These are phyloP conservation scores for Rhodosporidiobolus odoratus DNA, from an alignment of 768 basidiomycete species.

Conservation along the genomic window DNA sequence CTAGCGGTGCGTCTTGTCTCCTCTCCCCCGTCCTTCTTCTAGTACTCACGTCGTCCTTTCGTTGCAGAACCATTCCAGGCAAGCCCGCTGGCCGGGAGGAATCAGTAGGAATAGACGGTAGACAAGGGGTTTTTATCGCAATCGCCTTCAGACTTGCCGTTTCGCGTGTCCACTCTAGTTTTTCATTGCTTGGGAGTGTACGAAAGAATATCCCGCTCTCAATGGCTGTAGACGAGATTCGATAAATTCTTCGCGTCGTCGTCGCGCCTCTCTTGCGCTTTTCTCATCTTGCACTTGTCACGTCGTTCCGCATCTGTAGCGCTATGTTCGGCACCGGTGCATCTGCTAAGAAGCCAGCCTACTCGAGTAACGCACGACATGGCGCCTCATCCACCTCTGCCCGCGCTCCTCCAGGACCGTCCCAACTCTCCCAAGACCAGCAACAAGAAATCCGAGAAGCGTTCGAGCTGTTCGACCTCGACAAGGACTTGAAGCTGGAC, in stretches of 20 bases:
- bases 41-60: neutral
- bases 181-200: neutral
- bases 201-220: neutral
- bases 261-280: neutral
- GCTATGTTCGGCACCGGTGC: neutral
- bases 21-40: neutral
- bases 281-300: neutral
- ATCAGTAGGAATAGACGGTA: neutral
- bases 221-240: too few relatives aligned
- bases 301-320: neutral
- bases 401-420: neutral
- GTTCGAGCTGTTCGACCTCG: constrained; percentile 97
- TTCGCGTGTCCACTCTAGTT: neutral
- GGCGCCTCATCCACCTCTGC: constrained; percentile 1
- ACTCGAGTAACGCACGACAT: constrained; percentile 3
- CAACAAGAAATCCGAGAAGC: constrained; percentile 97
- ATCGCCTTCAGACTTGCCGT: neutral
- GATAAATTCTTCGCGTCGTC: neutral
- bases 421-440: constrained; percentile 48
- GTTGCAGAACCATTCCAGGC: constrained; percentile 35
- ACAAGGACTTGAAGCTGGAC: constrained; percentile 91
- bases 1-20: constrained; percentile 16
- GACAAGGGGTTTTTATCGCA: neutral
- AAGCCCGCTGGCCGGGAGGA: constrained; percentile 30
- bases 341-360: constrained; percentile 1